phyloP scores from a whole-genome alignment of 371 early-diverging fungal genomes.

The Basidiobolus meristosporus region DNA sequence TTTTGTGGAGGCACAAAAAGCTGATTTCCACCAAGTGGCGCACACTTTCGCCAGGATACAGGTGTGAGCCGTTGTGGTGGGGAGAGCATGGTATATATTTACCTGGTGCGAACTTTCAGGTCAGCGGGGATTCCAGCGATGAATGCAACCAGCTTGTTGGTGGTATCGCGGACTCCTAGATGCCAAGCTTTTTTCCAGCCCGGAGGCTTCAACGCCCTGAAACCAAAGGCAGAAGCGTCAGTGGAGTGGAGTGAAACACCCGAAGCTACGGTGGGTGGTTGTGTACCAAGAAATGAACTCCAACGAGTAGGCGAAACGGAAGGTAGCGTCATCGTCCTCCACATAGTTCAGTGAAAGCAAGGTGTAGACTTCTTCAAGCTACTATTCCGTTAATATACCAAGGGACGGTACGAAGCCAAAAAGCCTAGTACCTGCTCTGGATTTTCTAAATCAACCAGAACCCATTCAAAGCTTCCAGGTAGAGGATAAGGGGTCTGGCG shows the following conservation, averaged over 20 bases:
- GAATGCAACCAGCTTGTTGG: conserved; percentile 81
- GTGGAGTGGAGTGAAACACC: too few species aligned
- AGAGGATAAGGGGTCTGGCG: conserved; percentile 65
- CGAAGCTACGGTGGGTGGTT: too few species aligned
- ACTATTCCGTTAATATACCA: neutral
- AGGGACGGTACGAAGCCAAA: too few species aligned
- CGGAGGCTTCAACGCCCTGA: conserved; percentile 82
- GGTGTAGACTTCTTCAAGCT: conserved; percentile 71
- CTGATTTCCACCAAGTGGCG: conserved; percentile 86
- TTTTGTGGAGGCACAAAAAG: conserved; percentile 94
- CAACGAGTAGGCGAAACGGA: conserved; percentile 87
- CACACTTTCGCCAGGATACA: too few species aligned
- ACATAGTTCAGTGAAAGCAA: conserved; percentile 83
- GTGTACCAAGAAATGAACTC: conserved; percentile 75
- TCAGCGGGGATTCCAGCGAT: conserved; percentile 83
- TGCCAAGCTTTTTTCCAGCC: conserved; percentile 77
- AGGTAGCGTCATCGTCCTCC: conserved; percentile 85
- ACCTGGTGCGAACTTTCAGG: conserved; percentile 46
- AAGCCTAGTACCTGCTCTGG: conserved; percentile 49
- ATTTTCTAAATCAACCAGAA: conserved; percentile 54
- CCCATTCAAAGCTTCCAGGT: conserved; percentile 82
- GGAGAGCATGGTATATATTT: too few species aligned
- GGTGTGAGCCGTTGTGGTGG: too few species aligned
- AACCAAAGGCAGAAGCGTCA: too few species aligned
- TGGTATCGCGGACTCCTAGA: conserved; percentile 72